phyloP scores from a whole-genome alignment of 257 asterid genomes.

The Misopates orontium region DNA sequence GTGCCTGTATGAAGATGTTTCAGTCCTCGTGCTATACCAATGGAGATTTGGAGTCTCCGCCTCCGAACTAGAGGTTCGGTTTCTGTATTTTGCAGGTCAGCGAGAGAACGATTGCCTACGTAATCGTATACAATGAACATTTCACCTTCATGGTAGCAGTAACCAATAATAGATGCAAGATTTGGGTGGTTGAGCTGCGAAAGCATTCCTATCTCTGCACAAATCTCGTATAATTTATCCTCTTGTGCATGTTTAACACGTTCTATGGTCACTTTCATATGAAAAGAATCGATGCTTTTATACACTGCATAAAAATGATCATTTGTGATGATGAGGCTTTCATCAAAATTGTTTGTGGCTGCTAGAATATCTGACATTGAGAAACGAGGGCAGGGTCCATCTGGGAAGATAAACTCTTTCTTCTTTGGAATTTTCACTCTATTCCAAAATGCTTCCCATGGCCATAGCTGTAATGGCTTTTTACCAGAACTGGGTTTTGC shows the following conservation, averaged over 20 bases:
- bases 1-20: background rate
- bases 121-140: background rate
- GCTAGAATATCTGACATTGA: conserved; percentile 11
- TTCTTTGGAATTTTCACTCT: background rate
- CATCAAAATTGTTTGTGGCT: conserved; percentile 9
- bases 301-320: background rate
- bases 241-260: background rate
- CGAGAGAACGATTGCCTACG: background rate
- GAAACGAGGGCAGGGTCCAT: background rate
- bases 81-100: background rate
- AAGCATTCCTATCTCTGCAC: conserved; percentile 1
- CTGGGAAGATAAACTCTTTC: background rate
- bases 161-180: conserved; percentile 6
- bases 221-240: background rate
- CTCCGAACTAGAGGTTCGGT: background rate
- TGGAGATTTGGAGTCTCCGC: background rate
- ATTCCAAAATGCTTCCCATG: conserved; percentile 8
- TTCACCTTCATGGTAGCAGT: background rate
- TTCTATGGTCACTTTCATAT: background rate
- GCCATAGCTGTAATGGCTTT: background rate
- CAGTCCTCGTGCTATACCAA: conserved; percentile 1
- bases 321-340: background rate
- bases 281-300: background rate
- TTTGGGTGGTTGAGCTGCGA: conserved; percentile 7
- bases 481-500: background rate